Conservation (phyloP, 208 protist genomes). For the Vickermania spadyakhi region DNA sequence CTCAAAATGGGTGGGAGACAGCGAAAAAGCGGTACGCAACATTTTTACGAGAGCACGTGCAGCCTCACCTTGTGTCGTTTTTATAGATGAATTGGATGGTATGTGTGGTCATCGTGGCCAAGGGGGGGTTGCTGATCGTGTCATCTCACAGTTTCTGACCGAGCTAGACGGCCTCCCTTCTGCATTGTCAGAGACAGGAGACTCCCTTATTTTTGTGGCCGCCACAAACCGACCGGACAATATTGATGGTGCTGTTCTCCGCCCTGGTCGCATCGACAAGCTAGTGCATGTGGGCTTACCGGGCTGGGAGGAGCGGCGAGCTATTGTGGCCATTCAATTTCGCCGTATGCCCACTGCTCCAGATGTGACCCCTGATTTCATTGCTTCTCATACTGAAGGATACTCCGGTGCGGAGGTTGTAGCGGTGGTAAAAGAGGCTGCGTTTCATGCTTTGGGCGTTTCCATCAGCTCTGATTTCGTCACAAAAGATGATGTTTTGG, state of each 20-base stretch:
- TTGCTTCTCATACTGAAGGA: conserved; percentile 62
- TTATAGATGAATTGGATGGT: conserved; percentile 99
- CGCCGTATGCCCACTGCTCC: conserved; percentile 32
- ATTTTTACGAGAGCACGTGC: conserved; percentile 99
- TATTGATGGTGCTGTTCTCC: conserved; percentile 99
- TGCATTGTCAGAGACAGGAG: conserved; percentile 22
- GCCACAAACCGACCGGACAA: conserved; percentile 99
- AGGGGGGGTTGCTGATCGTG: conserved; percentile 88
- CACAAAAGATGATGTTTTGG: conserved; percentile 32
- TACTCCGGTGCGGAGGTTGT: conserved; percentile 93
- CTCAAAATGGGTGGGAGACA: conserved; percentile 97
- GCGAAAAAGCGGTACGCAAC: conserved; percentile 99
- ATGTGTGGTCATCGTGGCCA: conserved; percentile 95
- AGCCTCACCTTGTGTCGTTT: conserved; percentile 99
- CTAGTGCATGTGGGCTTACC: conserved; percentile 92
- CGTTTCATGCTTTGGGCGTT: conserved; percentile 71
- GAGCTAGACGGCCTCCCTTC: conserved; percentile 99
- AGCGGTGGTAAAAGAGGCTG: conserved; percentile 87
- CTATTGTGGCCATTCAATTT: conserved; percentile 85
- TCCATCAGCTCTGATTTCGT: conserved; percentile 33
- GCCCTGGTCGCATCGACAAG: conserved; percentile 97
- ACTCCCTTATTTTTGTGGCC: conserved; percentile 99
- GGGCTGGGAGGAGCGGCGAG: conserved; percentile 39
- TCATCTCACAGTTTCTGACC: conserved; percentile 99
- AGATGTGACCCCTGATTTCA: conserved; percentile 36